These are phyloP conservation scores for Gynostemma pentaphyllum DNA, from an alignment of 306 rosid genomes.

Conservation along the genomic window DNA sequence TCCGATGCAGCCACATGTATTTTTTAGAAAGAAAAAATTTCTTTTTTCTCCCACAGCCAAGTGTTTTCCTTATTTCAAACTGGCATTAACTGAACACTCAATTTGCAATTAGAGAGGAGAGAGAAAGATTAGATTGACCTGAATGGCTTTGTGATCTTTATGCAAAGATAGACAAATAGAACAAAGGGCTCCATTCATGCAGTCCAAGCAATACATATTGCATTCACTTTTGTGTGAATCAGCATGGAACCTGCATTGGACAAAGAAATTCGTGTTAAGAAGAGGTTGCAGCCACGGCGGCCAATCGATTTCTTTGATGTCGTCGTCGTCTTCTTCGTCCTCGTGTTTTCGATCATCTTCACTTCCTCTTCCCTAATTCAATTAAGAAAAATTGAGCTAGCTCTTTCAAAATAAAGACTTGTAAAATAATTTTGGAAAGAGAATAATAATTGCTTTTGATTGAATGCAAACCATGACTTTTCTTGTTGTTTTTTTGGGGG, in stretches of 20 bases:
- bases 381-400: conserved; percentile 4
- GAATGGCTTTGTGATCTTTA: conserved; percentile 41
- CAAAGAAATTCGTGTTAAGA: conserved; percentile 47
- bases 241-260: conserved; percentile 46
- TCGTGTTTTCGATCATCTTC: conserved; percentile 12
- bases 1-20: too few species aligned
- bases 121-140: conserved; percentile 18
- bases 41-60: too few species aligned
- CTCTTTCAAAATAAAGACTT: not conserved
- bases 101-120: not conserved
- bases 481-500: conserved; percentile 15
- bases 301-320: conserved; percentile 33
- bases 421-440: not conserved
- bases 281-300: conserved; percentile 55
- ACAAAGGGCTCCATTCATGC: conserved; percentile 56
- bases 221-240: conserved; percentile 65
- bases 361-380: conserved; percentile 22
- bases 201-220: conserved; percentile 65
- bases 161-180: conserved; percentile 49
- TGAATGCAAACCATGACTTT: conserved; percentile 35
- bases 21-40: too few species aligned
- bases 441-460: not conserved
- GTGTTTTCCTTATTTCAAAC: too few species aligned
- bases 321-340: not conserved
- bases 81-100: too few species aligned